Conservation (phyloP, 139 green algal genomes). For the Auxenochlorella pyrenoidosa region DNA sequence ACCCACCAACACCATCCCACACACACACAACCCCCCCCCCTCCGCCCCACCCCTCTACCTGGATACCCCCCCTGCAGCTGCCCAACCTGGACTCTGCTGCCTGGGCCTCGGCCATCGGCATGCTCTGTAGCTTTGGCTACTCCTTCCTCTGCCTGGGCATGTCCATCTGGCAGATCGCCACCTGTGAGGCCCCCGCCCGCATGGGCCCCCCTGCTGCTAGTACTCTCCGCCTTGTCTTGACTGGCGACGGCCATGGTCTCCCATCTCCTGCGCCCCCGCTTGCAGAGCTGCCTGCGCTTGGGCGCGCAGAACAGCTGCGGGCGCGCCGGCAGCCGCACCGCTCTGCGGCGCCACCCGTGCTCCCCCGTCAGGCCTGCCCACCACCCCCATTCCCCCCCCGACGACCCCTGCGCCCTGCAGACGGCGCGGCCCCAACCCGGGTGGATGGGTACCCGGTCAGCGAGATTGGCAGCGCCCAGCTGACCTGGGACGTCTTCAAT, state of each 20-base stretch:
- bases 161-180: conserved; percentile 41
- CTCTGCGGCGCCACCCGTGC: no score
- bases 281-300: no score
- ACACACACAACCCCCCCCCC: background rate
- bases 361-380: no score
- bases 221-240: no score
- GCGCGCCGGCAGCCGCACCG: no score
- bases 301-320: no score
- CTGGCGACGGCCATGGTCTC: no score
- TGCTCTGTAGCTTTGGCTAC: conserved; percentile 54
- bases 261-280: no score
- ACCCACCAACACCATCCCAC: background rate
- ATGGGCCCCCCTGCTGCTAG: no score
- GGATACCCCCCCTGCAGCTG: conserved; percentile 24
- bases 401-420: background rate
- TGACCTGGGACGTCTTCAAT: conserved; percentile 25
- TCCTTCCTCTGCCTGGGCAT: conserved; percentile 59
- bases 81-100: conserved; percentile 51
- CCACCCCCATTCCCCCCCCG: no score
- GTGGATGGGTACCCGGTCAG: background rate
- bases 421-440: background rate
- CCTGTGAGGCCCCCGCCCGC: background rate
- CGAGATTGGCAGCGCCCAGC: background rate
- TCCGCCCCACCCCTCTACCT: no score
- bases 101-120: conserved; percentile 42